phyloP scores from a whole-genome alignment of 208 protist species.

The Leishmania aethiopica region DNA sequence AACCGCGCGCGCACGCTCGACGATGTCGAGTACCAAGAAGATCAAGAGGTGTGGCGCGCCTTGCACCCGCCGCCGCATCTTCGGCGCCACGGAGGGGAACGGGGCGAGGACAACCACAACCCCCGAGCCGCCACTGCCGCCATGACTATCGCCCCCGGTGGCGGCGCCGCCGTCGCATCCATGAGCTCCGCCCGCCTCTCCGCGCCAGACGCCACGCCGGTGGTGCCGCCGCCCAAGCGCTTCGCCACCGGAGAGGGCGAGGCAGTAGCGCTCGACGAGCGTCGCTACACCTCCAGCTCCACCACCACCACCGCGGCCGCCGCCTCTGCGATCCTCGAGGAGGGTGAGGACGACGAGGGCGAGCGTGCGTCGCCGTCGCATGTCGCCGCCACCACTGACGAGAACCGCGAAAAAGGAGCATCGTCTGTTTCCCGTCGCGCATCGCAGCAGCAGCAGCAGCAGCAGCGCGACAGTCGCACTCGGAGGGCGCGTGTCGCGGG shows the following conservation, averaged over 20 bases:
- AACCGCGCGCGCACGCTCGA: conserved; percentile 12
- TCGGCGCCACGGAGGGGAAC: background rate
- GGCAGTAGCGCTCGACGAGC: conserved; percentile 7
- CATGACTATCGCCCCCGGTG: background rate
- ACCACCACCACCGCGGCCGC: background rate
- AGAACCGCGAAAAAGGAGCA: background rate
- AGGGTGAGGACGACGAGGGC: conserved; percentile 1
- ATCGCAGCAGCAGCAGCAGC: conserved; percentile 1
- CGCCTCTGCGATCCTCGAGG: background rate
- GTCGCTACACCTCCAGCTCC: conserved; percentile 7
- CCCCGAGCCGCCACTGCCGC: background rate
- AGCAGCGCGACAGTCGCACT: conserved; percentile 2
- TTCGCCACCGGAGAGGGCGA: conserved; percentile 26
- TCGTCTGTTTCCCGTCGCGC: background rate
- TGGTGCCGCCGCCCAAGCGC: conserved; percentile 29
- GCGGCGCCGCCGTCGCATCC: background rate
- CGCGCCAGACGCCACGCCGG: conserved; percentile 19
- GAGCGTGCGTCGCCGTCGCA: background rate
- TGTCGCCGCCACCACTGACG: background rate
- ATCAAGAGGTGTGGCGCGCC: conserved; percentile 9
- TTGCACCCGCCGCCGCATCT: background rate
- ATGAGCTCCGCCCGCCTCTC: conserved; percentile 1
- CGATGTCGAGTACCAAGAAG: conserved; percentile 16
- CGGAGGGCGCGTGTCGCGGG: conserved; percentile 7
- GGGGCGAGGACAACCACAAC: background rate